Percentiles rank a stretch among this genome's conserved stretches.
Conservation (phyloP, 2,329 filamentous ascomycete species). For the Trichophyton verrucosum region DNA sequence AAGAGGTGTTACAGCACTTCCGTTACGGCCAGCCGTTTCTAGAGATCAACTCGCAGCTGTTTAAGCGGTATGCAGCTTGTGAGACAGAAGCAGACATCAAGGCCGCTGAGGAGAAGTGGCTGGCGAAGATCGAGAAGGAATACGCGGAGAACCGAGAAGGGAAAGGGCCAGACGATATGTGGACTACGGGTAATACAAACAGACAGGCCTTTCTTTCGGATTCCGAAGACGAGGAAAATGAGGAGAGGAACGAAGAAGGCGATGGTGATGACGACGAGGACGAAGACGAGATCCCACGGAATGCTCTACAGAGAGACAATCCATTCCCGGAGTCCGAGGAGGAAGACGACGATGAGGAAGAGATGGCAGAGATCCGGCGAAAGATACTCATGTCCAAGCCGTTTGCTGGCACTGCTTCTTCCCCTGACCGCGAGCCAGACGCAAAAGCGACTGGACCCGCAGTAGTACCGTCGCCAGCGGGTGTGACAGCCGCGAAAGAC, state of each 20-base stretch:
- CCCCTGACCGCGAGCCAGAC: constrained; percentile 31
- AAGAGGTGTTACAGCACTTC: constrained; percentile 69
- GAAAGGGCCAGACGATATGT: constrained; percentile 54
- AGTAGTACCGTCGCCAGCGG: constrained; percentile 39
- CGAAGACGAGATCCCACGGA: constrained; percentile 36
- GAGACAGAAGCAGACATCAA: constrained; percentile 71
- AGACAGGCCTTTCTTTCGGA: constrained; percentile 40
- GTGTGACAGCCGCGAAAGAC: constrained; percentile 51
- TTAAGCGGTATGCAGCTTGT: constrained; percentile 77
- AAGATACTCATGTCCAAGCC: constrained; percentile 86
- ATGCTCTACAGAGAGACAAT: constrained; percentile 50
- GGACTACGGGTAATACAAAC: constrained; percentile 86
- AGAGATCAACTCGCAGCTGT: constrained; percentile 71
- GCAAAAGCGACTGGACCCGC: neutral
- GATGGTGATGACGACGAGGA: constrained; percentile 24
- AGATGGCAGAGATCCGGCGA: constrained; percentile 84
- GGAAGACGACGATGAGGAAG: constrained; percentile 74
- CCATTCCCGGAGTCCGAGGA: constrained; percentile 67
- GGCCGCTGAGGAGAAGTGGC: constrained; percentile 72
- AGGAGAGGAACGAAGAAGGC: neutral
- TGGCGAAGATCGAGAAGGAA: constrained; percentile 78
- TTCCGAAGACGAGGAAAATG: constrained; percentile 32
- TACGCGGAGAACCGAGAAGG: constrained; percentile 66
- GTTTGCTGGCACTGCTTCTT: constrained; percentile 41
- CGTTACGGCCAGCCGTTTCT: constrained; percentile 80